Evolutionary conservation across 805 yeast genomes (phyloP).

Genomic region (Teunomyces atbi): DNA sequence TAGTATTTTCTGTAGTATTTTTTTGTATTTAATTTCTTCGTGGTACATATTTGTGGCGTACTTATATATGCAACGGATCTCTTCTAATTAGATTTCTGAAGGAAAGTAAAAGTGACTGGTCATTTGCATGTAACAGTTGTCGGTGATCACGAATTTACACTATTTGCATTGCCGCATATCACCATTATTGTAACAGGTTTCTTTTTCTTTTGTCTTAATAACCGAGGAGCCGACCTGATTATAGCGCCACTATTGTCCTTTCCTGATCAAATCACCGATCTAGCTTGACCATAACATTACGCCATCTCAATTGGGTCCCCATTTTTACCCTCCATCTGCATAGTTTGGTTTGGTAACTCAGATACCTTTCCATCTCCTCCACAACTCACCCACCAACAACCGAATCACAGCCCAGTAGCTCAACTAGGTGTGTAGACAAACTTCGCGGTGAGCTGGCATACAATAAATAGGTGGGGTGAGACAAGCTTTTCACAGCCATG

Average conservation of each 20-base stretch:
- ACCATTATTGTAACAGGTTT: neutral
- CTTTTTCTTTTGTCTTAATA: neutral
- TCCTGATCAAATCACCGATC: neutral
- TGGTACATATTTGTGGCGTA: neutral
- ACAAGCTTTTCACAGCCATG: constrained; percentile 11
- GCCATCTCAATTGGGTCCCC: neutral
- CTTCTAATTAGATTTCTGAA: neutral
- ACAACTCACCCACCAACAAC: neutral
- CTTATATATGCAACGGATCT: neutral
- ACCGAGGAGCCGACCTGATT: neutral
- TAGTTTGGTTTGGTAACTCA: neutral
- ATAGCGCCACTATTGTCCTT: neutral
- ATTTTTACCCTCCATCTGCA: neutral
- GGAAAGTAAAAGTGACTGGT: neutral
- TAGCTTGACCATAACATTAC: neutral
- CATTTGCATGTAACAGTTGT: neutral
- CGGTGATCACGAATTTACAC: neutral
- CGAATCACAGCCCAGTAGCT: neutral
- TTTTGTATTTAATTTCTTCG: neutral
- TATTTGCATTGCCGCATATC: neutral
- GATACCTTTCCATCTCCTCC: neutral
- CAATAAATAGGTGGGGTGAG: constrained; percentile 1
- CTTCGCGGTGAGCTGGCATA: constrained; percentile 2
- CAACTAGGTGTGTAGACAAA: neutral
- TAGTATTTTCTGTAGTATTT: neutral